A percentile compares a stretch with the other conserved stretches of the same genome.
These are phyloP conservation scores for Nepenthes mirabilis DNA, from an alignment of 148 eudicot genomes.

Conservation along the genomic window DNA sequence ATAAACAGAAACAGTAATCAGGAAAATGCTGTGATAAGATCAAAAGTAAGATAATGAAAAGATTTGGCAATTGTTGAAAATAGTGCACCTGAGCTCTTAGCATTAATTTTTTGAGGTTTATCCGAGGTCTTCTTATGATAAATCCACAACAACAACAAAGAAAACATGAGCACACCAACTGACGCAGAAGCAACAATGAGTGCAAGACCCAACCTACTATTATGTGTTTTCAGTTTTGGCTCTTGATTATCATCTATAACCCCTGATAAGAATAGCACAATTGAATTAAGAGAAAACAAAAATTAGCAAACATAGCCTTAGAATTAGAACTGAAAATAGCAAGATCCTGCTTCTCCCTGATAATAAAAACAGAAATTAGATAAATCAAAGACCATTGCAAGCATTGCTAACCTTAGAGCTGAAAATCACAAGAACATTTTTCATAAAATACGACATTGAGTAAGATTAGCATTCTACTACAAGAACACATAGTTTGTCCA, in stretches of 20 bases:
- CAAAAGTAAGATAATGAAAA: no score
- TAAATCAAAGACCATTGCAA: not conserved
- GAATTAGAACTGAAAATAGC: no score
- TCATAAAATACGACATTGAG: no score
- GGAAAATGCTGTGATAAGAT: conserved; percentile 4
- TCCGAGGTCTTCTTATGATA: conserved; percentile 32
- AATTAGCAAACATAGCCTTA: no score
- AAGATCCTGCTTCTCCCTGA: not conserved
- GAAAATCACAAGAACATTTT: no score
- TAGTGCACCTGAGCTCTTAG: conserved; percentile 26
- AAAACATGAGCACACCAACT: conserved; percentile 28
- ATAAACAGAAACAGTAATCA: conserved; percentile 5
- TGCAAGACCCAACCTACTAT: conserved; percentile 25
- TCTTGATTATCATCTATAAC: conserved; percentile 12
- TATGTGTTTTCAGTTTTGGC: conserved; percentile 19
- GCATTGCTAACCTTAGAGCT: no score
- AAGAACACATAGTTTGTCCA: conserved; percentile 2
- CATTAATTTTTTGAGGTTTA: conserved; percentile 22
- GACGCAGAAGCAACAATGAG: conserved; percentile 37
- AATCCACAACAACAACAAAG: conserved; percentile 38
- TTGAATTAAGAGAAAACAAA: no score
- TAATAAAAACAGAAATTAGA: not conserved
- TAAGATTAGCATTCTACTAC: no score
- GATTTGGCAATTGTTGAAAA: not conserved
- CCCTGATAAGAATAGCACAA: conserved; percentile 23